Conservation (phyloP, 495 filamentous ascomycete genomes). For the Tuber brumale region DNA sequence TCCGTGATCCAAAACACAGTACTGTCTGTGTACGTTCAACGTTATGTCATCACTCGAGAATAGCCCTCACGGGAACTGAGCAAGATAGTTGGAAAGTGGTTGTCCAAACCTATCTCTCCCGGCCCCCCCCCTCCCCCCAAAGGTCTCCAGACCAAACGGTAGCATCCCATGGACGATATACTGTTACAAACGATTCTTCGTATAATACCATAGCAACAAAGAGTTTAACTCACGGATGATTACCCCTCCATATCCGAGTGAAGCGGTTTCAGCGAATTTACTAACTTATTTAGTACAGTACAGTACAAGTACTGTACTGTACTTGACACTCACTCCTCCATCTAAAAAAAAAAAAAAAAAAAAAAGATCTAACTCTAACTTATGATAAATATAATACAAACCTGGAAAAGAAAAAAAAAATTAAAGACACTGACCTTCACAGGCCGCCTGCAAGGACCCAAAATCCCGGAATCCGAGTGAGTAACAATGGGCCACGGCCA, state of each 20-base stretch:
- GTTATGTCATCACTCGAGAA: not conserved
- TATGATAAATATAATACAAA: no score
- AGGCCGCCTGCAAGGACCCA: no score
- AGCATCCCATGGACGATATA: not conserved
- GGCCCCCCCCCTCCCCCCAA: no score
- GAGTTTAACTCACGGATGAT: not conserved
- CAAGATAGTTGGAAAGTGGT: not conserved
- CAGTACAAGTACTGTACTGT: no score
- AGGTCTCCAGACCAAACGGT: not conserved
- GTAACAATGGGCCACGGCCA: not conserved
- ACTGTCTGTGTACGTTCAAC: no score
- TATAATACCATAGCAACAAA: not conserved
- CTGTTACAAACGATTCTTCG: not conserved
- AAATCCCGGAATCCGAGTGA: not conserved
- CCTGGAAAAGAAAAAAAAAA: no score
- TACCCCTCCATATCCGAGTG: not conserved
- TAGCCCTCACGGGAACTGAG: not conserved
- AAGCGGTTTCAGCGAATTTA: not conserved
- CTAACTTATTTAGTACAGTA: no score
- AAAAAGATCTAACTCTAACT: no score
- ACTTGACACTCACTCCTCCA: not conserved
- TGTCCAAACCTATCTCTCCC: not conserved
- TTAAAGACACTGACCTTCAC: no score
- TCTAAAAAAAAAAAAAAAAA: no score
- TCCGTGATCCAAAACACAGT: not conserved